Conservation (phyloP, 2,329 filamentous ascomycete genomes). For the Ophiostoma perfectum region DNA sequence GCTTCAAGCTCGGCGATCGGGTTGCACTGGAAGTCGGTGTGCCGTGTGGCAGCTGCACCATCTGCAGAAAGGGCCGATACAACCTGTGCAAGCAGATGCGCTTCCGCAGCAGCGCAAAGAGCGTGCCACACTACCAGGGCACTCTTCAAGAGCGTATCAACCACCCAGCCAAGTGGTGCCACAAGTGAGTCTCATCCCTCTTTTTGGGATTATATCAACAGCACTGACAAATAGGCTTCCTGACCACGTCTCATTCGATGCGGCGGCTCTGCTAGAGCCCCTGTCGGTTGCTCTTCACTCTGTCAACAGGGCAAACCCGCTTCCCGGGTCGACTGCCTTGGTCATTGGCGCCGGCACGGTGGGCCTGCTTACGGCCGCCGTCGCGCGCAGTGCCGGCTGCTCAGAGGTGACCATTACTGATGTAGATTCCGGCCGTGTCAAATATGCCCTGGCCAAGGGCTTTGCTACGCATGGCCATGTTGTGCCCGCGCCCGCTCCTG, state of each 20-base stretch:
- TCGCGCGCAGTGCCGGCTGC: conserved; percentile 57
- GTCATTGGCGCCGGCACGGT: conserved; percentile 62
- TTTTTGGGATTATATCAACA: no score
- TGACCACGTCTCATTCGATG: conserved; percentile 52
- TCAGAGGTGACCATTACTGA: conserved; percentile 56
- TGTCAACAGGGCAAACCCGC: conserved; percentile 47
- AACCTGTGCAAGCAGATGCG: conserved; percentile 58
- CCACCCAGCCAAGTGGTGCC: conserved; percentile 57
- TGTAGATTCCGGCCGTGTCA: conserved; percentile 53
- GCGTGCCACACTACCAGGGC: conserved; percentile 58
- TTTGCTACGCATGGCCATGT: conserved; percentile 57
- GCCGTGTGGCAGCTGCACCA: conserved; percentile 47
- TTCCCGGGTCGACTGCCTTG: conserved; percentile 52
- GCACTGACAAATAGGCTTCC: conserved; percentile 40
- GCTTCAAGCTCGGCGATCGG: conserved; percentile 51
- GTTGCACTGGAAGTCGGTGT: conserved; percentile 55
- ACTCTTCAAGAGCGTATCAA: conserved; percentile 59
- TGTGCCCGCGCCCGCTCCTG: conserved; percentile 36
- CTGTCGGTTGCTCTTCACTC: conserved; percentile 59
- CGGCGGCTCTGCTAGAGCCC: conserved; percentile 56
- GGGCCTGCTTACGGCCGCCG: conserved; percentile 57
- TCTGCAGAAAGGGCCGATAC: conserved; percentile 51
- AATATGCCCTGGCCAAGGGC: conserved; percentile 53
- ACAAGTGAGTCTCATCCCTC: conserved; percentile 36
- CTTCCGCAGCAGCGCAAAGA: conserved; percentile 58